Percentiles rank a stretch among this genome's conserved stretches.
Conservation (phyloP, 805 yeast genomes). For the Cyberlindnera amylophila region DNA sequence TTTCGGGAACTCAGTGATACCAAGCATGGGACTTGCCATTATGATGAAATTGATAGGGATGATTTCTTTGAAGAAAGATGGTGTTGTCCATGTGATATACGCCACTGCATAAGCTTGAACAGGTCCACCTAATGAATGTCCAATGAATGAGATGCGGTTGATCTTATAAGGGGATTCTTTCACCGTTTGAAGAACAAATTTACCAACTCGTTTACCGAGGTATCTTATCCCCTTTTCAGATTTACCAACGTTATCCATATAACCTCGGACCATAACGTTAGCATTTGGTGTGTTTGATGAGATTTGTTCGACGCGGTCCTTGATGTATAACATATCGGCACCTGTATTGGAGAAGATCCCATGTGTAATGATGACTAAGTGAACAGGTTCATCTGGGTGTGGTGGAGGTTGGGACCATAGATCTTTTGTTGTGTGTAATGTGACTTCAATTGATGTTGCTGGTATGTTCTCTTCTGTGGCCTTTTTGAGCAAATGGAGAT, state of each 20-base stretch:
- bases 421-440: constrained; percentile 52
- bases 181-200: constrained; percentile 47
- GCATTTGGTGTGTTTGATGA: constrained; percentile 17
- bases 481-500: constrained; percentile 26
- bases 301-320: constrained; percentile 65
- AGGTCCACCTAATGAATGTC: constrained; percentile 92
- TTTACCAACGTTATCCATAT: constrained; percentile 75
- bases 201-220: constrained; percentile 77
- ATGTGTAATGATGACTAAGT: constrained; percentile 82
- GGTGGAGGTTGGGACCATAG: constrained; percentile 74
- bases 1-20: constrained; percentile 84
- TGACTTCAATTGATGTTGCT: constrained; percentile 19
- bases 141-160: constrained; percentile 74
- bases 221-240: constrained; percentile 87
- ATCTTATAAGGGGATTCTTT: constrained; percentile 44
- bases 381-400: constrained; percentile 53
- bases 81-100: constrained; percentile 55
- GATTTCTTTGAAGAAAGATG: constrained; percentile 62
- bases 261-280: constrained; percentile 80
- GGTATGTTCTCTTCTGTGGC: not conserved
- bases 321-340: constrained; percentile 84
- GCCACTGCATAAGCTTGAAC: constrained; percentile 90
- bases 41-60: constrained; percentile 78
- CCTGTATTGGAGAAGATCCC: constrained; percentile 89
- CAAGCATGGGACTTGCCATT: constrained; percentile 85